A percentile compares a stretch with the other conserved stretches of the same genome.
Conservation (phyloP, 768 basidiomycete species). For the Pleurotus sapidus region DNA sequence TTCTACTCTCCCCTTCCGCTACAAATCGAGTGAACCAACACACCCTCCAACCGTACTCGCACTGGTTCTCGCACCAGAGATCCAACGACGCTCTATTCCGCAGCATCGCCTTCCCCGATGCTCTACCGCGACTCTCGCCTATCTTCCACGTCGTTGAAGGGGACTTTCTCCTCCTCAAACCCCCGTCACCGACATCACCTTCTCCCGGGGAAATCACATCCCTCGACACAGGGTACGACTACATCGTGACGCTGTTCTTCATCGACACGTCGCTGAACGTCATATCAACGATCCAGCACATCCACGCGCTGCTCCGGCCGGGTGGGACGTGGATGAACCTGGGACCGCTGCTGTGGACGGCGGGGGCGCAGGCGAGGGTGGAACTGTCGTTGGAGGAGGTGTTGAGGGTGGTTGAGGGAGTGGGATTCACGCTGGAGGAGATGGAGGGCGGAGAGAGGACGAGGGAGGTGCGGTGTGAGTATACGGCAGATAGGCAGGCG, state of each 20-base stretch:
- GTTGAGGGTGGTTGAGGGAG: conserved; percentile 40
- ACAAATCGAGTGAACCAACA: conserved; percentile 45
- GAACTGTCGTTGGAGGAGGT: conserved; percentile 69
- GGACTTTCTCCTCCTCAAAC: conserved; percentile 50
- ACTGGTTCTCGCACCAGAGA: conserved; percentile 72
- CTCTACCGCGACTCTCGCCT: conserved; percentile 43
- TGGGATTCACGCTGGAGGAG: conserved; percentile 47
- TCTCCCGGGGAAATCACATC: not conserved
- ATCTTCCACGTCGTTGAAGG: conserved; percentile 46
- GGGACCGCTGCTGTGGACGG: conserved; percentile 65
- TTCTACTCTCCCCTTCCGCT: conserved; percentile 47
- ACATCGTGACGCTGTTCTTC: conserved; percentile 64
- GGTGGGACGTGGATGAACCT: conserved; percentile 73
- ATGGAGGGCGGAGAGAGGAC: conserved; percentile 22
- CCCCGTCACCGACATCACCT: conserved; percentile 13
- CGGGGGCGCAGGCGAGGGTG: conserved; percentile 49
- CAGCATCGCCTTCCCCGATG: conserved; percentile 56
- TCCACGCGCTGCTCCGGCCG: conserved; percentile 52
- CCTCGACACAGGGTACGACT: conserved; percentile 43
- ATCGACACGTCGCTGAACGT: conserved; percentile 61
- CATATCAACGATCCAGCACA: conserved; percentile 52
- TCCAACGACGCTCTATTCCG: conserved; percentile 48
- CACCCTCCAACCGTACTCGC: conserved; percentile 54
- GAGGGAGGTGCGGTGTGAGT: conserved; percentile 58
- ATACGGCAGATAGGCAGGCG: conserved; percentile 56